Evolutionary conservation across 1,139 yeast genomes (phyloP).

Genomic region (Nakaseomyces nivariensis): DNA sequence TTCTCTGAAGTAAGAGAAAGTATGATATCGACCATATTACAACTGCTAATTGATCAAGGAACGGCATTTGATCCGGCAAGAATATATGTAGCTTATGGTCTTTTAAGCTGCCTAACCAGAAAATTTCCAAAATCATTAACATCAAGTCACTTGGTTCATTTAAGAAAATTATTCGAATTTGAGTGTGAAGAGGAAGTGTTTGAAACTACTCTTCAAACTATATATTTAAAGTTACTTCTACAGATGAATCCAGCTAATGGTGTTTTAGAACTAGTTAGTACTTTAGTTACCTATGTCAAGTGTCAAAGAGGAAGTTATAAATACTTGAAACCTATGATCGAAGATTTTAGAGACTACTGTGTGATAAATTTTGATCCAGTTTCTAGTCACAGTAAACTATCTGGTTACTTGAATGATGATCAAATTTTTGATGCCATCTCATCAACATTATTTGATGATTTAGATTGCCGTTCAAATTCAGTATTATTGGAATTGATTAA

Average conservation of each 20-base stretch:
- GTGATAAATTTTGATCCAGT: conserved; percentile 10
- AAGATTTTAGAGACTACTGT: conserved; percentile 15
- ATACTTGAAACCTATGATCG: conserved; percentile 12
- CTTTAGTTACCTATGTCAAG: conserved; percentile 26
- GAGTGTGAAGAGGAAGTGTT: conserved; percentile 53
- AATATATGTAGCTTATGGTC: conserved; percentile 50
- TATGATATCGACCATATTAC: conserved; percentile 32
- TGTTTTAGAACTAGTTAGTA: conserved; percentile 26
- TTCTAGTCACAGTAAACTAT: conserved; percentile 2
- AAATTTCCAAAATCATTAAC: conserved; percentile 29
- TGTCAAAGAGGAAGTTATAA: conserved; percentile 11
- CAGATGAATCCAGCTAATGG: conserved; percentile 25
- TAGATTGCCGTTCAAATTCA: neutral
- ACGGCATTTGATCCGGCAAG: conserved; percentile 65
- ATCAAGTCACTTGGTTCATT: conserved; percentile 23
- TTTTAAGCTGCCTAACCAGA: conserved; percentile 41
- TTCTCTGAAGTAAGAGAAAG: conserved; percentile 28
- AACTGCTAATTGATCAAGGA: conserved; percentile 38
- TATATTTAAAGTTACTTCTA: conserved; percentile 40
- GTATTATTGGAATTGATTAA: neutral
- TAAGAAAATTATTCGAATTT: conserved; percentile 42
- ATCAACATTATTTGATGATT: conserved; percentile 15
- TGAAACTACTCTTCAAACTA: conserved; percentile 41
- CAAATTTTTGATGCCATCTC: conserved; percentile 11
- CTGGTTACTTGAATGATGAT: conserved; percentile 5